phyloP scores from a whole-genome alignment of 345 rosid genomes.

The Erodium maritimum region DNA sequence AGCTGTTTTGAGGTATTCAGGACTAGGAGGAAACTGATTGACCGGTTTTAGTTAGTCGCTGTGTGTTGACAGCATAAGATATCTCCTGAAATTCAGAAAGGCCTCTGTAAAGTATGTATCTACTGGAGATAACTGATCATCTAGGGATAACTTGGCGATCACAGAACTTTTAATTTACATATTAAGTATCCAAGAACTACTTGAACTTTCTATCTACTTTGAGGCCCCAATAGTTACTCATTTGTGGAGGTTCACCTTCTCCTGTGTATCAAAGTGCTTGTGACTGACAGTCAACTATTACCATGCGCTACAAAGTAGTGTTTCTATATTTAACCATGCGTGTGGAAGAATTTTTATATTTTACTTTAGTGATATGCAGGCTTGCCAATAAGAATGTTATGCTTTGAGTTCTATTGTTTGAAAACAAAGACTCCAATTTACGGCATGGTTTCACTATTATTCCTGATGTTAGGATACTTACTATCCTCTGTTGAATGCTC shows the following conservation, averaged over 20 bases:
- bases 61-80: not conserved
- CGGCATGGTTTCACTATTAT: not conserved
- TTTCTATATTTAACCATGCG: not conserved
- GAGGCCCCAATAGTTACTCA: not conserved
- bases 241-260: not conserved
- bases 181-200: not conserved
- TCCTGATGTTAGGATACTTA: not conserved
- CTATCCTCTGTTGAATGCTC: not conserved
- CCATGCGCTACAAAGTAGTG: not conserved
- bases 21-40: not conserved
- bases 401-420: not conserved
- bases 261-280: not conserved
- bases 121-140: not conserved
- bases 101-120: not conserved
- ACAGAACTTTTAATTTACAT: no score
- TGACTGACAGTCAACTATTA: not conserved
- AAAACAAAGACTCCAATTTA: not conserved
- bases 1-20: not conserved
- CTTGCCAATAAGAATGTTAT: not conserved
- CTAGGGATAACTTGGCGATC: not conserved
- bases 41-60: no score
- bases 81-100: not conserved
- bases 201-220: no score
- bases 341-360: not conserved
- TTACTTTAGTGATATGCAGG: not conserved